Percentiles rank a stretch among this genome's conserved stretches.
These are phyloP conservation scores for Penicillium polonicum DNA, from an alignment of 2,329 filamentous ascomycete species.

Conservation along the genomic window DNA sequence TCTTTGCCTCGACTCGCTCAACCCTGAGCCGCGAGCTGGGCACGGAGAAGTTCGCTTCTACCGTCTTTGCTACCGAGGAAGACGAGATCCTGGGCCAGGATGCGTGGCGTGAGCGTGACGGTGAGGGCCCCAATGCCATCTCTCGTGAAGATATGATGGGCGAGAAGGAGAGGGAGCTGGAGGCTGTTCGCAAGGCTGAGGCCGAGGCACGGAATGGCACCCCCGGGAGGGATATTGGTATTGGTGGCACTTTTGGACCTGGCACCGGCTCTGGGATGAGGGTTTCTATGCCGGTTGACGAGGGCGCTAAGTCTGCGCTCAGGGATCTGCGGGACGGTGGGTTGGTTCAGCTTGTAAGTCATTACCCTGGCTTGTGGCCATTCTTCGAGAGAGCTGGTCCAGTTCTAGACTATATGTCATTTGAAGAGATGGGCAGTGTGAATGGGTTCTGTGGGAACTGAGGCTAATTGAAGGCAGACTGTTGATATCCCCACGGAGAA, in stretches of 20 bases:
- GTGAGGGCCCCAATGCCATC: slow-evolving; percentile 32
- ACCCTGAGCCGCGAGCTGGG: slow-evolving; percentile 62
- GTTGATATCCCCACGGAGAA: slow-evolving; percentile 53
- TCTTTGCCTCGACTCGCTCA: slow-evolving; percentile 63
- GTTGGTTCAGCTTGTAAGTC: slow-evolving; percentile 53
- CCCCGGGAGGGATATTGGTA: slow-evolving; percentile 48
- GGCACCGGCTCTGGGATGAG: slow-evolving; percentile 40
- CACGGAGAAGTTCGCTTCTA: slow-evolving; percentile 59
- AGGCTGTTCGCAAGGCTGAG: slow-evolving; percentile 59
- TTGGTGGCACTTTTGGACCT: slow-evolving; percentile 40
- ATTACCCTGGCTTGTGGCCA: neutral
- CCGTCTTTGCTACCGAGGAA: slow-evolving; percentile 59
- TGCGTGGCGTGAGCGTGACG: slow-evolving; percentile 56
- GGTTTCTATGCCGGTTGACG: slow-evolving; percentile 53
- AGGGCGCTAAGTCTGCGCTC: slow-evolving; percentile 55
- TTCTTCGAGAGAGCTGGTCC: neutral
- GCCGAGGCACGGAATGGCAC: slow-evolving; percentile 57
- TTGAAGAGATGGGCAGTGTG: neutral
- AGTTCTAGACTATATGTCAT: neutral
- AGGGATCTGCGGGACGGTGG: slow-evolving; percentile 37
- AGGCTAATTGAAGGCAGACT: slow-evolving; percentile 35
- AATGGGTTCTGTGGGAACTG: neutral
- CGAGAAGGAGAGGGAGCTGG: slow-evolving; percentile 58
- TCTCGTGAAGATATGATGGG: slow-evolving; percentile 56
- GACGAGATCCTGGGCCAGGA: slow-evolving; percentile 56